Conservation (phyloP, 1,284 basidiomycete genomes). For the Thelephora terrestris region DNA sequence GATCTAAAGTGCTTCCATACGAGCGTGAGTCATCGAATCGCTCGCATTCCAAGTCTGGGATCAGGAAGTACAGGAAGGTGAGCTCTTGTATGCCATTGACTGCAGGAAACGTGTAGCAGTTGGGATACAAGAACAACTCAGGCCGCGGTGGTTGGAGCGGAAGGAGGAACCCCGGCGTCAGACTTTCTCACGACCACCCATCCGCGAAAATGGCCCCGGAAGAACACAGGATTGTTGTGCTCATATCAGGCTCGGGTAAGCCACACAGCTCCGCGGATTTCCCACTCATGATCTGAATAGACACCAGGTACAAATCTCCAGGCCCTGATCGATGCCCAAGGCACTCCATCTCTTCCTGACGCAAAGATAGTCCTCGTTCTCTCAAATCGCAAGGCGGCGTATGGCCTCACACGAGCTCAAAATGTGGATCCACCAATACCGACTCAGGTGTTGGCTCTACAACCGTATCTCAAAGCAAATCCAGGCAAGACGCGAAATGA, state of each 20-base stretch:
- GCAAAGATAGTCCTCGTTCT: conserved; percentile 75
- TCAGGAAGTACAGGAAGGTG: too few species aligned
- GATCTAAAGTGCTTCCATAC: too few species aligned
- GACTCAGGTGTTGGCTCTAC: conserved; percentile 77
- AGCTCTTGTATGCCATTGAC: too few species aligned
- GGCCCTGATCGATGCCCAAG: conserved; percentile 84
- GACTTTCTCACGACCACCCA: too few species aligned
- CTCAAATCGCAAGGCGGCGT: conserved; percentile 89
- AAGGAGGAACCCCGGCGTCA: too few species aligned
- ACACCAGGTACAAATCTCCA: conserved; percentile 85
- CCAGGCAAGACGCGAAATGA: conserved; percentile 70
- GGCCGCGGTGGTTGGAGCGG: too few species aligned
- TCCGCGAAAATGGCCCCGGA: conserved; percentile 1
- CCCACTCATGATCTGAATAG: conserved; percentile 10
- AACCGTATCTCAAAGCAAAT: conserved; percentile 73
- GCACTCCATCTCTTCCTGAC: conserved; percentile 55
- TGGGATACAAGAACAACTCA: too few species aligned
- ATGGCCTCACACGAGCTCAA: conserved; percentile 76
- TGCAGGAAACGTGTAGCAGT: too few species aligned
- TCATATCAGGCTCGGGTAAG: conserved; percentile 80
- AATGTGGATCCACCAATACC: conserved; percentile 67
- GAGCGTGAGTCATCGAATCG: too few species aligned
- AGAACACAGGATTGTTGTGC: conserved; percentile 45
- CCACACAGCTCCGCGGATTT: conserved; percentile 7
- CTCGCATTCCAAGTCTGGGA: too few species aligned